Percentiles rank a stretch among this genome's conserved stretches.
Conservation (phyloP, 768 basidiomycete species). For the Hypholoma fasciculare region DNA sequence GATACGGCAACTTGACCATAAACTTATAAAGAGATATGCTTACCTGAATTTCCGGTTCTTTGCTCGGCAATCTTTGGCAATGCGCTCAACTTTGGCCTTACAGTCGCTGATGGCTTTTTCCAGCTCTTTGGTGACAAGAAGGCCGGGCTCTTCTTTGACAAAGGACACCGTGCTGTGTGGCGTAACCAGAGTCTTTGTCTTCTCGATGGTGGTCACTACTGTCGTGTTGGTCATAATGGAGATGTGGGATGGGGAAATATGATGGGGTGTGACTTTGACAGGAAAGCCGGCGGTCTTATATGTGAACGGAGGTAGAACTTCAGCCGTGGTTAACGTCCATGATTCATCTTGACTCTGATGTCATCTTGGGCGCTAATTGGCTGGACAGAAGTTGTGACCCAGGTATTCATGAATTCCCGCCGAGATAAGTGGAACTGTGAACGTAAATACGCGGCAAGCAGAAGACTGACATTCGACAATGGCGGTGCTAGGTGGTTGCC, state of each 20-base stretch:
- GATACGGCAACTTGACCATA: background rate
- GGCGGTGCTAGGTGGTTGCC: too few relatives aligned
- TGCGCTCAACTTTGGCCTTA: constrained; percentile 42
- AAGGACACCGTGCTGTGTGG: background rate
- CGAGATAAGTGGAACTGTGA: too few relatives aligned
- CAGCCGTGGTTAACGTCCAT: background rate
- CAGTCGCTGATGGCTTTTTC: constrained; percentile 50
- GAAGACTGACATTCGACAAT: too few relatives aligned
- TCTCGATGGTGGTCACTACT: background rate
- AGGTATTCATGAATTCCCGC: too few relatives aligned
- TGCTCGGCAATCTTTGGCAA: constrained; percentile 44
- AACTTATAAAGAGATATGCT: constrained; percentile 2
- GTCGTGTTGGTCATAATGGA: background rate
- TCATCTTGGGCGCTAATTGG: background rate
- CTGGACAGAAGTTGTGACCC: background rate
- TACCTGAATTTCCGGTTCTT: constrained; percentile 54
- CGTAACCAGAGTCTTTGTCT: background rate
- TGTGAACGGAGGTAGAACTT: background rate
- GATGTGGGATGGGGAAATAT: background rate
- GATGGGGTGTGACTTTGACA: background rate
- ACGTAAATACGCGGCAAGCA: too few relatives aligned
- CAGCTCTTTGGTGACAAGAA: constrained; percentile 50
- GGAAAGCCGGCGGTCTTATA: background rate
- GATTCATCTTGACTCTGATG: background rate
- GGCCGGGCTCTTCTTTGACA: constrained; percentile 37